A percentile compares a stretch with the other conserved stretches of the same genome.
These are phyloP conservation scores for Barnettozyma siamensis DNA, from an alignment of 805 yeast species.

Conservation along the genomic window DNA sequence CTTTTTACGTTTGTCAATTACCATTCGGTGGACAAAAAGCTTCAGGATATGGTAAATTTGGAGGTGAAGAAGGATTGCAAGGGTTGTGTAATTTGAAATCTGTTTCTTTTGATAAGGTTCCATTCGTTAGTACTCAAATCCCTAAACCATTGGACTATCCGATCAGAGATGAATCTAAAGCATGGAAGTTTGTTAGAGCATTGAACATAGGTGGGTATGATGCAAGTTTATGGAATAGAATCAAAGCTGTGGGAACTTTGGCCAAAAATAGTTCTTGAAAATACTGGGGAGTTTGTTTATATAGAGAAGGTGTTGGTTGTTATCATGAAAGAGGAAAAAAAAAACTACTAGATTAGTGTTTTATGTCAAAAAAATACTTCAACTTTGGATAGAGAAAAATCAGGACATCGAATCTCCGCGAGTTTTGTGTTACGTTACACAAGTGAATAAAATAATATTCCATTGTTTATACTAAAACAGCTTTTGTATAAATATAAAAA, in stretches of 20 bases:
- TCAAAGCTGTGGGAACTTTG: constrained; percentile 47
- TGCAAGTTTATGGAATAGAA: constrained; percentile 61
- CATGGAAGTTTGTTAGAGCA: constrained; percentile 83
- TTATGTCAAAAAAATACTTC: no score
- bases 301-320: no score
- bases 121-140: constrained; percentile 73
- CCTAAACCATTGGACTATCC: constrained; percentile 94
- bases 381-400: no score
- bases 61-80: constrained; percentile 94
- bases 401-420: no score
- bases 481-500: no score
- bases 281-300: no score
- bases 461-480: no score
- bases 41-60: constrained; percentile 96
- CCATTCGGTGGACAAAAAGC: constrained; percentile 96
- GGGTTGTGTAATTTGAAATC: constrained; percentile 87
- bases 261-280: constrained; percentile 39
- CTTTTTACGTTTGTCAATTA: constrained; percentile 89
- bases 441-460: no score
- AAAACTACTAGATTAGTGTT: no score
- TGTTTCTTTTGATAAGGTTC: constrained; percentile 76
- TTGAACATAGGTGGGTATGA: constrained; percentile 85
- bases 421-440: no score
- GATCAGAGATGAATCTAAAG: constrained; percentile 67
- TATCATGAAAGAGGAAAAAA: no score